Conservation (phyloP, 2,329 filamentous ascomycete species). For the Claviceps cyperi region DNA sequence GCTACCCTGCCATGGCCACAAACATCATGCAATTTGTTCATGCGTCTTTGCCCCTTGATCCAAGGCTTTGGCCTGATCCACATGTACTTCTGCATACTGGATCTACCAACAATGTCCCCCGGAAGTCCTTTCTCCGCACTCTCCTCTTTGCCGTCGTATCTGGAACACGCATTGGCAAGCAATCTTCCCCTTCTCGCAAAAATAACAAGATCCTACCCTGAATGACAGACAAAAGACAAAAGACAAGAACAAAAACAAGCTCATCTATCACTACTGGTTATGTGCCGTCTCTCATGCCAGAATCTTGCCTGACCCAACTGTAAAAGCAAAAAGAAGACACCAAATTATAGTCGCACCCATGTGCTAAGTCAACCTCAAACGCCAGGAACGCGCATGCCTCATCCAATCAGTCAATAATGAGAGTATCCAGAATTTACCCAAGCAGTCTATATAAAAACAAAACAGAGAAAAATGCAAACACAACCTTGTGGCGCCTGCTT, state of each 20-base stretch:
- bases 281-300: too few relatives aligned
- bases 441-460: background rate
- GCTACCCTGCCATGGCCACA: background rate
- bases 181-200: too few relatives aligned
- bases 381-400: background rate
- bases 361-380: background rate
- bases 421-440: background rate
- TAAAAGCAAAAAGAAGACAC: background rate
- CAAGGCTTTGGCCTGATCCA: too few relatives aligned
- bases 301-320: background rate
- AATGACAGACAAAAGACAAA: too few relatives aligned
- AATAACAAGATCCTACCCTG: too few relatives aligned
- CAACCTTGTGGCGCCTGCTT: slow-evolving; percentile 1
- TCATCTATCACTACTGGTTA: too few relatives aligned
- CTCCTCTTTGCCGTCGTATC: too few relatives aligned
- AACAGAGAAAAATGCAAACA: background rate
- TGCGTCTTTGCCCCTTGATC: too few relatives aligned
- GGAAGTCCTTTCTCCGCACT: too few relatives aligned
- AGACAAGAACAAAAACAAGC: too few relatives aligned
- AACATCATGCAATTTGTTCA: background rate
- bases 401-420: background rate
- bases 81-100: background rate
- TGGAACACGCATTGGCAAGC: too few relatives aligned
- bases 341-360: background rate
- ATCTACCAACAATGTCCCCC: background rate